Conservation (phyloP, 23 red algal species). For the Gracilaria gracilis region DNA sequence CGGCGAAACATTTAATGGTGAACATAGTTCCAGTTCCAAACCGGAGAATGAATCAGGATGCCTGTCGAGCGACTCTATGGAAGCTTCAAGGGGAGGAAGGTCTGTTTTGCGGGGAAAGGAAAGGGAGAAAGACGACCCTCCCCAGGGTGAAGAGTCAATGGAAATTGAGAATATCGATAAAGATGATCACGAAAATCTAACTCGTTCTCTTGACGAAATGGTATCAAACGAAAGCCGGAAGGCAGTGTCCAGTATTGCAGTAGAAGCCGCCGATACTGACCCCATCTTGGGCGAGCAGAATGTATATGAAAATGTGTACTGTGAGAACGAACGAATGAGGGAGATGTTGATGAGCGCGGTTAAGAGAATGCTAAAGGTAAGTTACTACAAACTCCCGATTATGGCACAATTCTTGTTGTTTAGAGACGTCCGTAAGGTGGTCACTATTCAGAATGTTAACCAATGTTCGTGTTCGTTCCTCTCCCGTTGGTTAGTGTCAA, state of each 20-base stretch:
- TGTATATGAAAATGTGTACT: background rate
- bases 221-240: background rate
- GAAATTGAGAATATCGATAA: background rate
- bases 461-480: background rate
- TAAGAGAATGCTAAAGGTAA: slow-evolving; percentile 11
- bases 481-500: background rate
- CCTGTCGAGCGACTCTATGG: background rate
- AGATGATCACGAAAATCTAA: background rate
- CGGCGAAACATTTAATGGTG: background rate
- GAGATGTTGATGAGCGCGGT: background rate
- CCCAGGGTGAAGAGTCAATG: background rate
- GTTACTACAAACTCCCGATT: background rate
- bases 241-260: background rate
- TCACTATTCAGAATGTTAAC: background rate
- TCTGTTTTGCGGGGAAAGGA: background rate
- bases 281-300: background rate
- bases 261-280: background rate
- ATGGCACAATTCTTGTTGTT: background rate
- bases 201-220: background rate
- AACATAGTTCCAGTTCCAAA: background rate
- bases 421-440: background rate
- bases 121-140: background rate
- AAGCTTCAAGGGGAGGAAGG: background rate
- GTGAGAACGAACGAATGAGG: background rate
- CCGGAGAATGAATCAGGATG: background rate